phyloP scores from a whole-genome alignment of 495 filamentous ascomycete genomes.

The Chaetomidium leptoderma region DNA sequence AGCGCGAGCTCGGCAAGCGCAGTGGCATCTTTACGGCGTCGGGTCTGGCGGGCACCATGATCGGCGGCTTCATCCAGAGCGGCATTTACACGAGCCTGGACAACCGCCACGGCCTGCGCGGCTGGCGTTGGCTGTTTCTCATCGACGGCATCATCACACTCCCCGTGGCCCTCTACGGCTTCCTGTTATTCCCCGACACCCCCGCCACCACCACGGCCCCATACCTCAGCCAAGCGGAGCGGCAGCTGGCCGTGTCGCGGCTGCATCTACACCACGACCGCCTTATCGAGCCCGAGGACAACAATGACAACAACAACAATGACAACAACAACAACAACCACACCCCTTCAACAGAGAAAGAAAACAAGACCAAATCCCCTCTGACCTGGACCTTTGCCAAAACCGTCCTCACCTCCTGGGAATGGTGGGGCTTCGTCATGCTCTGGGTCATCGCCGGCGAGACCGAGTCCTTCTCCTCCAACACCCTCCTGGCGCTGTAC shows the following conservation, averaged over 20 bases:
- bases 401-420: constrained; percentile 41
- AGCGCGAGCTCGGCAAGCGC: constrained; percentile 60
- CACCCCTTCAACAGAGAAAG: not conserved
- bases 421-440: constrained; percentile 51
- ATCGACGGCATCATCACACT: constrained; percentile 51
- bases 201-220: constrained; percentile 50
- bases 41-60: constrained; percentile 49
- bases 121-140: constrained; percentile 68
- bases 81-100: constrained; percentile 53
- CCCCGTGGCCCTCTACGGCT: constrained; percentile 56
- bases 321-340: not conserved
- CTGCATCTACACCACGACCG: not conserved
- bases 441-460: constrained; percentile 51
- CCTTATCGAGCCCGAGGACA: not conserved
- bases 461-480: constrained; percentile 51
- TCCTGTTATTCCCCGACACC: constrained; percentile 57
- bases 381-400: constrained; percentile 36
- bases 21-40: constrained; percentile 52
- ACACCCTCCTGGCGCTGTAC: constrained; percentile 45
- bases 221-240: constrained; percentile 47
- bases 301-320: constrained; percentile 17
- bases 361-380: constrained; percentile 15
- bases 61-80: constrained; percentile 55
- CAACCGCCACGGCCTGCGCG: constrained; percentile 47
- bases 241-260: constrained; percentile 43